Evolutionary conservation across 805 yeast genomes (phyloP).

Genomic region (Candida suzukii): DNA sequence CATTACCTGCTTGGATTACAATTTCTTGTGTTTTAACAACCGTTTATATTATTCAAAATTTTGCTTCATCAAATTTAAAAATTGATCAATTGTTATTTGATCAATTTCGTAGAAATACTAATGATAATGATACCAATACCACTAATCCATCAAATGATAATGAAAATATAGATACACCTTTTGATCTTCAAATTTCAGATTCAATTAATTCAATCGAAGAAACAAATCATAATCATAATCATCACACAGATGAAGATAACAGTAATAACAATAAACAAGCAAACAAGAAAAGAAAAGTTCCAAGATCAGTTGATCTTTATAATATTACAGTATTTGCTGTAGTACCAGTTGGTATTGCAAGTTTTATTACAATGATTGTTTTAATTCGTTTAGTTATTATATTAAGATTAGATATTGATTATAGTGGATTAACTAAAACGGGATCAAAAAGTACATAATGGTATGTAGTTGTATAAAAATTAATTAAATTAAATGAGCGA

Average conservation of each 20-base stretch:
- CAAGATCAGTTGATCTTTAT: conserved; percentile 77
- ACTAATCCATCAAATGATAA: background rate
- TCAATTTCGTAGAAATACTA: background rate
- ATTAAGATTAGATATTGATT: conserved; percentile 48
- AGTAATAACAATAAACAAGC: background rate
- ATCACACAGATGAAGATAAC: background rate
- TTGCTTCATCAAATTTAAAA: conserved; percentile 72
- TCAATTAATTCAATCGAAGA: background rate
- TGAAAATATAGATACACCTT: too few relatives aligned
- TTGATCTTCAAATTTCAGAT: background rate
- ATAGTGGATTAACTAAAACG: background rate
- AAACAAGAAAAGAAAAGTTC: conserved; percentile 15
- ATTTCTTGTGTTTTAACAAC: conserved; percentile 80
- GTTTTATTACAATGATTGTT: conserved; percentile 87
- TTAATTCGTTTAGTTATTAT: conserved; percentile 69
- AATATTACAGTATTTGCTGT: conserved; percentile 93
- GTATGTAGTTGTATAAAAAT: too few relatives aligned
- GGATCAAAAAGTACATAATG: background rate
- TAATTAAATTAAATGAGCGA: too few relatives aligned
- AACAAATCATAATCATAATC: background rate
- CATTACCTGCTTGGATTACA: conserved; percentile 85
- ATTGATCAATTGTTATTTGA: conserved; percentile 11
- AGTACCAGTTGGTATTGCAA: conserved; percentile 95
- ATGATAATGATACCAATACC: background rate
- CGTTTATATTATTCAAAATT: conserved; percentile 78